These are phyloP conservation scores for Thinopyrum elongatum DNA, from an alignment of 176 grass and related monocot genomes.

Conservation along the genomic window DNA sequence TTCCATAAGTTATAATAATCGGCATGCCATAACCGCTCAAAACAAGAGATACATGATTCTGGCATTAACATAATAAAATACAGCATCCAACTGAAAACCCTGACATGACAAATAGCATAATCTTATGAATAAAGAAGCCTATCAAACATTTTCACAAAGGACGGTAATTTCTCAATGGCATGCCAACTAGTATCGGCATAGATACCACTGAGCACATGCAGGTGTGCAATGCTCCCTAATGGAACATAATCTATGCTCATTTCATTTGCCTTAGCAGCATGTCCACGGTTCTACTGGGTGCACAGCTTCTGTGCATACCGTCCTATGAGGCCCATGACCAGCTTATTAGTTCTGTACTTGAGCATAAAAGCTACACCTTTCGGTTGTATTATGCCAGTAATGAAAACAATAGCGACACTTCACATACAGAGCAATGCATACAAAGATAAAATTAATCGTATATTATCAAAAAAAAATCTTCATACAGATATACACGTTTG, in stretches of 20 bases:
- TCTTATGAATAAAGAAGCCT: neutral
- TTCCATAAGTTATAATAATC: neutral
- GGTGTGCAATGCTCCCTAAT: neutral
- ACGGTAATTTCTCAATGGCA: neutral
- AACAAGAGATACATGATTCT: neutral
- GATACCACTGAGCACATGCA: neutral
- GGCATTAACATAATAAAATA: neutral
- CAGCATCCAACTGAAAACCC: neutral
- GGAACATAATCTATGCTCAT: neutral
- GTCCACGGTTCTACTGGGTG: neutral
- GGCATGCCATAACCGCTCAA: neutral
- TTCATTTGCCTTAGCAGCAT: neutral
- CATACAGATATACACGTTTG: slow-evolving; percentile 3
- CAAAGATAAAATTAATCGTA: neutral
- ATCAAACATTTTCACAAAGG: neutral
- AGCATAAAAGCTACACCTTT: neutral
- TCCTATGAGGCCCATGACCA: neutral
- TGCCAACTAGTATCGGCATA: neutral
- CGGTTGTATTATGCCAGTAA: neutral
- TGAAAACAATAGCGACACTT: neutral
- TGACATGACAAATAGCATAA: neutral
- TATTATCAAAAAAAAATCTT: neutral
- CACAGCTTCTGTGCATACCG: neutral
- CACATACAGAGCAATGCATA: neutral
- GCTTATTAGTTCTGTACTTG: neutral